Base-by-base conservation (phyloP, 352 stramenopile genomes). In the Phytophthora cryptogea region DNA sequence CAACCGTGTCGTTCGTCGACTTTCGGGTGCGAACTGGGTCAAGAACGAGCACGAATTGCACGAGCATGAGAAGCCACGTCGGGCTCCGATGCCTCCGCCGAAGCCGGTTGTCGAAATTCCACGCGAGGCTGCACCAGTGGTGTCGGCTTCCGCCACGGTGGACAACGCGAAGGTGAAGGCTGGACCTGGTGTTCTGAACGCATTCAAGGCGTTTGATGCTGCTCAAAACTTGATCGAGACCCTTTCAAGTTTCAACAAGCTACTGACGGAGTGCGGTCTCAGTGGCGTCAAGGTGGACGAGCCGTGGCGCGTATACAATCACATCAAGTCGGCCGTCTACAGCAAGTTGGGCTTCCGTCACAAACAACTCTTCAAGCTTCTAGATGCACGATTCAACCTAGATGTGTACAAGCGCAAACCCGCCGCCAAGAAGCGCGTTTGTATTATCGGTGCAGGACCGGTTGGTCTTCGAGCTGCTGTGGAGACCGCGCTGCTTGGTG, bases 391-490 rank as follows among this genome's bases (percentile, higher is more conserved):
- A 50, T 66, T 87, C 30, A 66, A 68, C 28, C 49, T 72, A 30
- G 73, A 88, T 16, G 68, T 77, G 23, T 88, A 88, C 65, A 76
- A 71, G 20, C 70, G 74, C 32, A 77, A 86, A 54, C 82, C 79
- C 10, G 81, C 76, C n/a, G 61, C 70, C 6, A 70, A 80, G 63
- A 87, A 91, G 67, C 80, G 78, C 16, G 81, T 95, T 5, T 87
- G 82, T 36, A 72, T 95, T 27, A 75, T 92, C 35, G 86, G 86
- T 7, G 79, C 80, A n/a, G 86, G 86, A 3, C 86, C 86, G 1
- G 79, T 93, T 3, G 86, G 86, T 8, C 61, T 95, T 6, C 83
- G 84, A 46, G 80, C 82, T 4, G 83, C 86, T 0, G 80, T 95
- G 13, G 86, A 95, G 52, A 63, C 85, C 11, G 80, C 83, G 26